phyloP scores from a whole-genome alignment of 1,139 yeast species.

The Yamadazyma conglobata region DNA sequence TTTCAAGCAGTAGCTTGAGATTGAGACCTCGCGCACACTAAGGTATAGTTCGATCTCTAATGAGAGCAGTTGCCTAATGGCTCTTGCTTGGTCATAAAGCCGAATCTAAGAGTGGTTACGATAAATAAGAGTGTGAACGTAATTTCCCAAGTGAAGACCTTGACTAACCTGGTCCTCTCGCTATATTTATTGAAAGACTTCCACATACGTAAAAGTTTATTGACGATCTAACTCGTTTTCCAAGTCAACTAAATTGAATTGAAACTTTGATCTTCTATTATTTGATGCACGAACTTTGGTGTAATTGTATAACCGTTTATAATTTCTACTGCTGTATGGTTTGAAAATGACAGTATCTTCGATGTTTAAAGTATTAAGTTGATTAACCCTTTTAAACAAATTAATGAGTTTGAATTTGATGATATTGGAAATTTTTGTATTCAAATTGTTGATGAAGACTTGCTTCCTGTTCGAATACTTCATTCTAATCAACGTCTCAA shows the following conservation, averaged over 20 bases:
- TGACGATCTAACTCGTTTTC: slow-evolving; percentile 8
- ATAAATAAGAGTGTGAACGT: too few species aligned
- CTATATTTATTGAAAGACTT: too few species aligned
- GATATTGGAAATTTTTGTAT: slow-evolving; percentile 25
- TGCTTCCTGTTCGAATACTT: slow-evolving; percentile 31
- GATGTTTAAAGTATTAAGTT: slow-evolving; percentile 8
- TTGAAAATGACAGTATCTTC: slow-evolving; percentile 28
- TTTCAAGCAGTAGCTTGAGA: too few species aligned
- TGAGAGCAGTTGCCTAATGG: too few species aligned
- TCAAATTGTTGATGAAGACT: slow-evolving; percentile 25
- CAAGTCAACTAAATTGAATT: slow-evolving; percentile 8
- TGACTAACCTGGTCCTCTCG: too few species aligned
- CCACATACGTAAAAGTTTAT: too few species aligned
- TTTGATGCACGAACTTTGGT: slow-evolving; percentile 5
- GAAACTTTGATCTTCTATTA: slow-evolving; percentile 4
- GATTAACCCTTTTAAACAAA: slow-evolving; percentile 19
- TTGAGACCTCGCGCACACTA: too few species aligned
- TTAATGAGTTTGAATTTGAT: slow-evolving; percentile 25
- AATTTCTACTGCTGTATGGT: slow-evolving; percentile 25
- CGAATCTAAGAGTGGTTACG: too few species aligned
- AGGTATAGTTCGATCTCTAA: too few species aligned
- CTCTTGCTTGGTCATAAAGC: too few species aligned
- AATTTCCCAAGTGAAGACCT: too few species aligned
- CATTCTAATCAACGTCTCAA: slow-evolving; percentile 35
- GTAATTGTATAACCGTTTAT: slow-evolving; percentile 36